Conservation (phyloP, 768 basidiomycete genomes). For the Ramaria sp. region DNA sequence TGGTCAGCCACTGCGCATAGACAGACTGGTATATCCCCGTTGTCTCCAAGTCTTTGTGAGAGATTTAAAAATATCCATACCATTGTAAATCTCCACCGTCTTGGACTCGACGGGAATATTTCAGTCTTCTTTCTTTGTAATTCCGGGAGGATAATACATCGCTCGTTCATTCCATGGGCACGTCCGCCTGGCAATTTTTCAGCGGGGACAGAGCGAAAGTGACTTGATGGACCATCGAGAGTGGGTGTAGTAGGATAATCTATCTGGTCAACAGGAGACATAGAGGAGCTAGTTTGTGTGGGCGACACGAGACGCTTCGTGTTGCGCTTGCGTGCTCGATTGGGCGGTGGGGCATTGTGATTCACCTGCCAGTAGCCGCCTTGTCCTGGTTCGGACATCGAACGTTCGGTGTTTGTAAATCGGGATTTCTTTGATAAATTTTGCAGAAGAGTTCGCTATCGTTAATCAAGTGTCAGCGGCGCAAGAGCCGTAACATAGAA, state of each 20-base stretch:
- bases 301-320: background rate
- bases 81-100: background rate
- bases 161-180: background rate
- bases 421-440: slow-evolving; percentile 5
- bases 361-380: slow-evolving; percentile 7
- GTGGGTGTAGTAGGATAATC: background rate
- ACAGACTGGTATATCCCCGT: background rate
- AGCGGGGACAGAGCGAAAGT: slow-evolving; percentile 2
- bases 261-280: background rate
- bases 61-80: background rate
- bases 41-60: background rate
- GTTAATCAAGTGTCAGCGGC: background rate
- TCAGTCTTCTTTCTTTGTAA: background rate
- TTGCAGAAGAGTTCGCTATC: slow-evolving; percentile 5
- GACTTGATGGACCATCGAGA: background rate
- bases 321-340: slow-evolving; percentile 3
- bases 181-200: background rate
- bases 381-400: slow-evolving; percentile 5
- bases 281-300: background rate
- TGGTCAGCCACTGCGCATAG: background rate
- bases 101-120: slow-evolving; percentile 1
- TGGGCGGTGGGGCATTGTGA: slow-evolving; percentile 3
- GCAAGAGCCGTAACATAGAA: too few species aligned
- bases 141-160: slow-evolving; percentile 1
- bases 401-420: slow-evolving; percentile 4